Conservation (phyloP, 2,329 filamentous ascomycete genomes). For the Neofusicoccum ribis region DNA sequence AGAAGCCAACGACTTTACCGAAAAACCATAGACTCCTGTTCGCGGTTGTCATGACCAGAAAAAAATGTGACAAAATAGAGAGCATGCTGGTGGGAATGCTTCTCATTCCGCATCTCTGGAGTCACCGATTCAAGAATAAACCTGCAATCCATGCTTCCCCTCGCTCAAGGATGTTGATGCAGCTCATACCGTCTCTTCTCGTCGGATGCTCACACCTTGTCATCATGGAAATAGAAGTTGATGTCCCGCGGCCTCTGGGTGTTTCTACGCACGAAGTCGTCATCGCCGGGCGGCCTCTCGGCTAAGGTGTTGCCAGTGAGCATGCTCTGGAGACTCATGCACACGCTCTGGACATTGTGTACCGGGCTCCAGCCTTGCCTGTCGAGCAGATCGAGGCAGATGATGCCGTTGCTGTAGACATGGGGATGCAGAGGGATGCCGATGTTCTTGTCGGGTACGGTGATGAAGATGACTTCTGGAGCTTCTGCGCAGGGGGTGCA, state of each 20-base stretch:
- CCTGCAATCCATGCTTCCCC: too few species aligned
- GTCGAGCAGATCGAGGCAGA: constrained; percentile 91
- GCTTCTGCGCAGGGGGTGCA: constrained; percentile 61
- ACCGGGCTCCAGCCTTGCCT: constrained; percentile 91
- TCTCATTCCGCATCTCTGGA: not conserved
- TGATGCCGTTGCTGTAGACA: constrained; percentile 98
- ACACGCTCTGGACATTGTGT: constrained; percentile 94
- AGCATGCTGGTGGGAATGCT: not conserved
- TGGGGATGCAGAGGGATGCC: constrained; percentile 92
- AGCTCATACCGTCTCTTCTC: not conserved
- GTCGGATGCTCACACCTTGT: constrained; percentile 49
- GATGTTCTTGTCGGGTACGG: constrained; percentile 53
- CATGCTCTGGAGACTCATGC: constrained; percentile 98
- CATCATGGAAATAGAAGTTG: constrained; percentile 91
- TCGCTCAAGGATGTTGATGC: too few species aligned
- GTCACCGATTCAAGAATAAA: not conserved
- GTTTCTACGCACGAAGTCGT: constrained; percentile 82
- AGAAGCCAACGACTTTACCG: too few species aligned
- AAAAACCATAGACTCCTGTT: too few species aligned
- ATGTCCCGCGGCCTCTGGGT: constrained; percentile 81
- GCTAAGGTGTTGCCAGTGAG: constrained; percentile 90
- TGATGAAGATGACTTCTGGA: constrained; percentile 88
- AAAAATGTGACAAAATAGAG: not conserved
- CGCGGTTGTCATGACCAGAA: not conserved
- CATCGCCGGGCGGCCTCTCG: constrained; percentile 86